Conservation (phyloP, 108 stramenopile genomes). For the Cyclotella sp. region DNA sequence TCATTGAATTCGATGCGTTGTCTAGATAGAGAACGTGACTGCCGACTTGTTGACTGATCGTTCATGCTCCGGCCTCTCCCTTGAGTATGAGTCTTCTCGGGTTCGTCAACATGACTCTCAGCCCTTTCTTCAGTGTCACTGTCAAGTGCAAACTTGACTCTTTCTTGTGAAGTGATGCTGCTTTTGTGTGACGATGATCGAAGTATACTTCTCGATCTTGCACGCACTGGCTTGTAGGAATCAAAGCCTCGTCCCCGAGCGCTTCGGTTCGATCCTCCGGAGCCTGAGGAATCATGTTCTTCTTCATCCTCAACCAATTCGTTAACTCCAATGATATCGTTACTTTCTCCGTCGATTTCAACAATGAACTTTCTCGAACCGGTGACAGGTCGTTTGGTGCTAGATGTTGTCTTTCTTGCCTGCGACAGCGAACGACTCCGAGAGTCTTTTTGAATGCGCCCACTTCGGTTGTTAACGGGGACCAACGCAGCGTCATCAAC, state of each 20-base stretch:
- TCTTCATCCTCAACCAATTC: slow-evolving; percentile 7
- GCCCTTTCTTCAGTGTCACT: neutral
- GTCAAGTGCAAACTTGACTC: slow-evolving; percentile 4
- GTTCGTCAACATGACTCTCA: neutral
- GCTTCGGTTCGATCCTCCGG: neutral
- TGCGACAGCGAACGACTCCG: neutral
- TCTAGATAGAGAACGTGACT: neutral
- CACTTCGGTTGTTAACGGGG: neutral
- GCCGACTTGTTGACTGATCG: neutral
- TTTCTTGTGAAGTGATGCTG: slow-evolving; percentile 21
- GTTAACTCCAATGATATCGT: slow-evolving; percentile 20
- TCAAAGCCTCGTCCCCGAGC: neutral
- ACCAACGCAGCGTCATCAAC: neutral
- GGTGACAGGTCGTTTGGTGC: neutral
- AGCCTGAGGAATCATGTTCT: neutral
- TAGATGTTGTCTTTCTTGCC: neutral
- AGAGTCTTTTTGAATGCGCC: neutral
- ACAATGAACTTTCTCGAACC: slow-evolving; percentile 20
- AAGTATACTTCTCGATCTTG: slow-evolving; percentile 14
- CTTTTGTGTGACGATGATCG: slow-evolving; percentile 9
- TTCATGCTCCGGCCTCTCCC: neutral
- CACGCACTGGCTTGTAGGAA: neutral
- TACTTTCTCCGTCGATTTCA: slow-evolving; percentile 18
- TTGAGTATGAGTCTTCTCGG: neutral
- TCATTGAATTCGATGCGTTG: slow-evolving; percentile 4